Evolutionary conservation across 768 basidiomycete species (phyloP), one percentile per base, ranked within the genome.

Genomic region (Pulveroboletus sp.): DNA sequence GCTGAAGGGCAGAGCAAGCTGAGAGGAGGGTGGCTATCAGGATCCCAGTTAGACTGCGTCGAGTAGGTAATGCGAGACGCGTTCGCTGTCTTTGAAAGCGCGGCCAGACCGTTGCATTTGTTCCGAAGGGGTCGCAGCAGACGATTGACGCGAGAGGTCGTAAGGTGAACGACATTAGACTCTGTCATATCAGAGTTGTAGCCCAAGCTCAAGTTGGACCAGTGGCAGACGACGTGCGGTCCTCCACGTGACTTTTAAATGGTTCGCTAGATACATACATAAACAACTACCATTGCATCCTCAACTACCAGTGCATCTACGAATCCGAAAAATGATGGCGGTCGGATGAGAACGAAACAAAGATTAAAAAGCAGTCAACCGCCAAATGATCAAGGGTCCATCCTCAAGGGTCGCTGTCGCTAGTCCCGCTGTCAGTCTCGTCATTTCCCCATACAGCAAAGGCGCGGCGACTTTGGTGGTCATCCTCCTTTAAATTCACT

Each of bases 371-470:
- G 17, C n/a, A 18, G 26, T 27, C n/a, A 36, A 28, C 24, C 36
- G 8, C 28, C 39, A 27, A 39, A 15, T n/a, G 28, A 18, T 17
- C 13, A 26, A 28, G 13, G 13, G 5, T n/a, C 2, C 6, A 31
- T 36, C 17, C 6, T 69, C 57, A 74, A 27, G 60, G 61, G 50
- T 85, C 83, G 45, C 77, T 83, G 59, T 90, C 89, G 54, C 88
- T 90, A 13, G 87, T 76, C 60, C 84, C 85, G 63, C 86, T 89
- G 57, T 93, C 90, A 48, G 86, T 91, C 67, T 92, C 90, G 61
- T 93, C 90, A 36, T 89, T 85, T 1, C 90, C 91, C 81, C 83
- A 89, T 10, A 89, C 87, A 17, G 91, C 90, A 60, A 93, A 93
- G 8, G 86, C 84, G 32, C 80, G 73, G 40, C 66, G 76, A 28